A percentile compares a stretch with the other conserved stretches of the same genome.
These are phyloP conservation scores for Ustilago lituana DNA, from an alignment of 1,284 basidiomycete species.

Conservation along the genomic window DNA sequence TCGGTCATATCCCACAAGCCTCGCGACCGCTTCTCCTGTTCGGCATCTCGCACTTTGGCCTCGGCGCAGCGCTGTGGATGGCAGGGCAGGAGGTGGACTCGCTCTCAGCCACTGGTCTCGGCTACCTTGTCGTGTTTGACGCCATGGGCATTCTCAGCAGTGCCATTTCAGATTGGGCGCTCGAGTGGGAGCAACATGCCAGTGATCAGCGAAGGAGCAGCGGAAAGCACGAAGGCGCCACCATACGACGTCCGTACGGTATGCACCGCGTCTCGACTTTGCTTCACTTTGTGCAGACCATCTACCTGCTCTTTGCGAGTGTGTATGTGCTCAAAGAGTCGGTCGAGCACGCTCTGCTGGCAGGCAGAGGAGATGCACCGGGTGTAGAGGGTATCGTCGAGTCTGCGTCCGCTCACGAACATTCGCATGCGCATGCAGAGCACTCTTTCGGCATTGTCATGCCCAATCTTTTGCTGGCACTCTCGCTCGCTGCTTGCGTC, in stretches of 20 bases:
- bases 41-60: conserved; percentile 69
- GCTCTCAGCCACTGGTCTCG: conserved; percentile 85
- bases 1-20: conserved; percentile 65
- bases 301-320: conserved; percentile 88
- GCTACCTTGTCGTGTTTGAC: conserved; percentile 96
- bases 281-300: conserved; percentile 83
- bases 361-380: conserved; percentile 20
- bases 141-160: conserved; percentile 69
- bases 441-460: conserved; percentile 45
- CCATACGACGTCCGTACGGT: conserved; percentile 69
- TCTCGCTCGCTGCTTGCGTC: conserved; percentile 47
- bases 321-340: conserved; percentile 95
- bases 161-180: conserved; percentile 40
- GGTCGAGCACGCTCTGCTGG: conserved; percentile 69
- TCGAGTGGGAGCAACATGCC: conserved; percentile 41
- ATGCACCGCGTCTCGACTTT: conserved; percentile 79
- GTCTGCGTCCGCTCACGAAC: conserved; percentile 40
- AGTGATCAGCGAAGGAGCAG: conserved; percentile 25
- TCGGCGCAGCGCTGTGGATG: conserved; percentile 80
- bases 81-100: conserved; percentile 89
- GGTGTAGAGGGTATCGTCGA: conserved; percentile 12
- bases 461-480: conserved; percentile 46
- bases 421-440: conserved; percentile 52
- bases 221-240: conserved; percentile 26
- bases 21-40: conserved; percentile 69